These are phyloP conservation scores for Kandelia obovata DNA, from an alignment of 345 rosid genomes.

Conservation along the genomic window DNA sequence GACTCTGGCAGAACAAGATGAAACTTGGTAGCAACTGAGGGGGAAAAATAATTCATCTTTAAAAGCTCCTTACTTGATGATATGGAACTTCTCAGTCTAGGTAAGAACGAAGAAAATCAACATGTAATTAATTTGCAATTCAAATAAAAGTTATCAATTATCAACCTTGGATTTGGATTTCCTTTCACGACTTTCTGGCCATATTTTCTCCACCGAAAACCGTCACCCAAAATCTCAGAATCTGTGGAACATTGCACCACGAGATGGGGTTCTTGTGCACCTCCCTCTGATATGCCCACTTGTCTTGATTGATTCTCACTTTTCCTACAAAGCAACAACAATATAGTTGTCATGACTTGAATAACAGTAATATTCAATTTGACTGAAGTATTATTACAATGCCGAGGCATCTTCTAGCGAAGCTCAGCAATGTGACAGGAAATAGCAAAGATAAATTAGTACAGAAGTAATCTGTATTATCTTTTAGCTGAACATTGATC, in stretches of 20 bases:
- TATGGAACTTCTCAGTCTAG: not conserved
- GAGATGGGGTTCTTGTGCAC: slow-evolving; percentile 34
- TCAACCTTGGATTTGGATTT: slow-evolving; percentile 85
- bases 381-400: not conserved
- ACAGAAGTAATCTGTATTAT: not conserved
- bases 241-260: slow-evolving; percentile 52
- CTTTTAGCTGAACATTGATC: too few species aligned
- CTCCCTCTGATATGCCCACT: slow-evolving; percentile 42
- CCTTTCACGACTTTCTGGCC: slow-evolving; percentile 98
- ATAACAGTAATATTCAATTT: not conserved
- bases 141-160: not conserved
- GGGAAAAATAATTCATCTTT: too few species aligned
- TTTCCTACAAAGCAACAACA: slow-evolving; percentile 37
- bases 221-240: slow-evolving; percentile 74
- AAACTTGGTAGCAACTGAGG: too few species aligned
- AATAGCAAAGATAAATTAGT: not conserved
- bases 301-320: slow-evolving; percentile 53
- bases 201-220: slow-evolving; percentile 97
- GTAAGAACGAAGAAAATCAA: not conserved
- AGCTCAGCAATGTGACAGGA: not conserved
- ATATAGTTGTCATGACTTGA: too few species aligned
- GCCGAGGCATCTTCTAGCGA: too few species aligned
- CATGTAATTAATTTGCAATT: not conserved
- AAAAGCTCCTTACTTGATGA: not conserved
- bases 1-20: too few species aligned